A percentile compares a stretch with the other conserved stretches of the same genome.
Conservation (phyloP, 495 filamentous ascomycete genomes). For the Aspergillus saccharolyticus region DNA sequence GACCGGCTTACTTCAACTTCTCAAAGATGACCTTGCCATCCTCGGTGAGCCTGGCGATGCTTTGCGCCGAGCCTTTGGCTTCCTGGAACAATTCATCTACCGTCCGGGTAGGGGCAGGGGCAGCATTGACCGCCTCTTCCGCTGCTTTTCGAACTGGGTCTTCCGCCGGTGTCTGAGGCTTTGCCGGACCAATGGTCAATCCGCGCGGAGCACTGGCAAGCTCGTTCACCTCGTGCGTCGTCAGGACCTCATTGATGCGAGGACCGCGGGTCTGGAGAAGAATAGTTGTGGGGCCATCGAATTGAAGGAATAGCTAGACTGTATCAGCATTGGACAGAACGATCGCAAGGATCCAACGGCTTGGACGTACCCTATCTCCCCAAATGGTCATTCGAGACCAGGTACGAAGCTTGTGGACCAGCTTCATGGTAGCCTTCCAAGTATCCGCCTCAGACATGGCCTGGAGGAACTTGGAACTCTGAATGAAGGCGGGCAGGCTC, state of each 20-base stretch:
- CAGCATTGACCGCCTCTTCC: constrained; percentile 18
- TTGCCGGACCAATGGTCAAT: constrained; percentile 51
- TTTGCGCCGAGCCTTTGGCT: constrained; percentile 34
- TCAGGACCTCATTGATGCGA: constrained; percentile 69
- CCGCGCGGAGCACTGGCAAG: constrained; percentile 61
- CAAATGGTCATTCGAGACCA: constrained; percentile 77
- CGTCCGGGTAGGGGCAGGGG: constrained; percentile 27
- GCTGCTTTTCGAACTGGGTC: constrained; percentile 17
- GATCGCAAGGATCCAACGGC: not conserved
- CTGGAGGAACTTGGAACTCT: constrained; percentile 63
- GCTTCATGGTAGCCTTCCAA: constrained; percentile 59
- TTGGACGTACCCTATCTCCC: constrained; percentile 68
- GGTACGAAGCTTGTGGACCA: constrained; percentile 63
- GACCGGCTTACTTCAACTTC: constrained; percentile 41
- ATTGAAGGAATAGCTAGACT: constrained; percentile 73
- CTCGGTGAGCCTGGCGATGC: constrained; percentile 54
- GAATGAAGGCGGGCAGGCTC: constrained; percentile 48
- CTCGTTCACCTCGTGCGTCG: constrained; percentile 73
- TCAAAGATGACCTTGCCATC: constrained; percentile 69
- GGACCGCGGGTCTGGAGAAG: constrained; percentile 79
- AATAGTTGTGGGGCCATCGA: constrained; percentile 78
- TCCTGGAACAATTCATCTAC: constrained; percentile 32
- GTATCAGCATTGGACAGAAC: constrained; percentile 5
- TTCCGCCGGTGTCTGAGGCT: constrained; percentile 21
- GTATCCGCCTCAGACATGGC: constrained; percentile 61